These are phyloP conservation scores for Rhizopogon vinicolor DNA, from an alignment of 768 basidiomycete species.

Conservation along the genomic window DNA sequence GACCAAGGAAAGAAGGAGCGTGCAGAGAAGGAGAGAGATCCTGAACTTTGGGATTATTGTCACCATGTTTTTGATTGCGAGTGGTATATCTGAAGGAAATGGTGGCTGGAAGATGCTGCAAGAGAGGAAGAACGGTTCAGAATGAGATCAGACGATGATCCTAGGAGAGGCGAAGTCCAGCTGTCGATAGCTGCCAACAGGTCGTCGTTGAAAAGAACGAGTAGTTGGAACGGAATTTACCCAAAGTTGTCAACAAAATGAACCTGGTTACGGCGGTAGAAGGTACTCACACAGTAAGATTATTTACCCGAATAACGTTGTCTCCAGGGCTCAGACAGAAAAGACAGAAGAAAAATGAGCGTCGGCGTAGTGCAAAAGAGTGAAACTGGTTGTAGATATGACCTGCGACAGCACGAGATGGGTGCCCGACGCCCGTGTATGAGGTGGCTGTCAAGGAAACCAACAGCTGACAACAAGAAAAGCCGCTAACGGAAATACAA, in stretches of 20 bases:
- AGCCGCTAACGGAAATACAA: not conserved
- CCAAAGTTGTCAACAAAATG: not conserved
- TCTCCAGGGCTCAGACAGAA: not conserved
- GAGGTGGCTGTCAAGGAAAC: not conserved
- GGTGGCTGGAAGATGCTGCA: not conserved
- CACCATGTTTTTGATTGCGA: conserved; percentile 11
- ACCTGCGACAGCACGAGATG: not conserved
- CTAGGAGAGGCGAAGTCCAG: not conserved
- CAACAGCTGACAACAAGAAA: not conserved
- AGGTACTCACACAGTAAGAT: not conserved
- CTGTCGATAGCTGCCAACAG: not conserved
- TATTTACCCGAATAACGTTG: not conserved
- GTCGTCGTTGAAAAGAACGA: not conserved
- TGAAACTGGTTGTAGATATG: not conserved
- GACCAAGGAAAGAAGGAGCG: conserved; percentile 47
- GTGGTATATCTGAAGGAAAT: conserved; percentile 1
- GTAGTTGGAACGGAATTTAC: not conserved
- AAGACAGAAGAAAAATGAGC: not conserved
- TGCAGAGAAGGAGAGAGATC: conserved; percentile 62
- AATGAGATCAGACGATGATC: not conserved
- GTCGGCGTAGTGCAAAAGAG: not conserved
- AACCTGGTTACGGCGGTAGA: not conserved
- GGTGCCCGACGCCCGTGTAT: no score
- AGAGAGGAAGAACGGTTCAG: not conserved
- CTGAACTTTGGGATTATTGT: conserved; percentile 55